Evolutionary conservation across 164 flowering plant species (phyloP).

Genomic region (Berberis vulgaris): DNA sequence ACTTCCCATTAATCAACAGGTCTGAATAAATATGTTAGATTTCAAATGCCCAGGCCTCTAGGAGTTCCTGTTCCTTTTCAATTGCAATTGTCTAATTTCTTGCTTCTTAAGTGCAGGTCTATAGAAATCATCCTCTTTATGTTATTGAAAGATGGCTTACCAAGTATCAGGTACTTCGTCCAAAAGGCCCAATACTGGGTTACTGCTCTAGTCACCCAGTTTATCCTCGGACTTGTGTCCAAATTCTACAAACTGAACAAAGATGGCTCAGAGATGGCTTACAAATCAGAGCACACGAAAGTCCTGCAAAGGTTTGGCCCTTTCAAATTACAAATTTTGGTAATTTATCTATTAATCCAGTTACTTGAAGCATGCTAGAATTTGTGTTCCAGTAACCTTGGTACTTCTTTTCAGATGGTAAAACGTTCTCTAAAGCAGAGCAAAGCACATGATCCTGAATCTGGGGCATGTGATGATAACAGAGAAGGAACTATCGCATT

Average conservation of each 20-base stretch:
- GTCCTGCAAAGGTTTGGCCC: conserved; percentile 66
- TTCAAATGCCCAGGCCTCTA: neutral
- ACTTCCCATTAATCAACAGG: conserved; percentile 97
- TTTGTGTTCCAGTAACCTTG: neutral
- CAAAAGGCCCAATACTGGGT: conserved; percentile 85
- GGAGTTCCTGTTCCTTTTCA: conserved; percentile 3
- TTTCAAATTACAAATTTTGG: conserved; percentile 5
- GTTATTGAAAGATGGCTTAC: conserved; percentile 93
- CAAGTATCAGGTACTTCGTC: conserved; percentile 74
- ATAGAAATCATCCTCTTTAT: conserved; percentile 69
- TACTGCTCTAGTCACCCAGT: conserved; percentile 87
- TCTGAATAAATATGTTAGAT: conserved; percentile 5
- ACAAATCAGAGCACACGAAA: conserved; percentile 64
- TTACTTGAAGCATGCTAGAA: neutral
- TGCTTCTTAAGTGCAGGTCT: conserved; percentile 53
- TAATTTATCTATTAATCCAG: neutral
- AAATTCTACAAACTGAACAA: conserved; percentile 63
- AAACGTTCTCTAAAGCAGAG: conserved; percentile 39
- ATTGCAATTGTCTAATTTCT: neutral
- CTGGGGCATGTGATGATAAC: conserved; percentile 28
- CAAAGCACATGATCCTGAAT: conserved; percentile 34
- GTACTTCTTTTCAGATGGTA: conserved; percentile 34
- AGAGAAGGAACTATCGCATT: conserved; percentile 38
- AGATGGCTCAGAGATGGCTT: conserved; percentile 90
- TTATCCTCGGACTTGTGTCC: conserved; percentile 83